Conservation (phyloP, 306 rosid species). For the Sindora glabra region DNA sequence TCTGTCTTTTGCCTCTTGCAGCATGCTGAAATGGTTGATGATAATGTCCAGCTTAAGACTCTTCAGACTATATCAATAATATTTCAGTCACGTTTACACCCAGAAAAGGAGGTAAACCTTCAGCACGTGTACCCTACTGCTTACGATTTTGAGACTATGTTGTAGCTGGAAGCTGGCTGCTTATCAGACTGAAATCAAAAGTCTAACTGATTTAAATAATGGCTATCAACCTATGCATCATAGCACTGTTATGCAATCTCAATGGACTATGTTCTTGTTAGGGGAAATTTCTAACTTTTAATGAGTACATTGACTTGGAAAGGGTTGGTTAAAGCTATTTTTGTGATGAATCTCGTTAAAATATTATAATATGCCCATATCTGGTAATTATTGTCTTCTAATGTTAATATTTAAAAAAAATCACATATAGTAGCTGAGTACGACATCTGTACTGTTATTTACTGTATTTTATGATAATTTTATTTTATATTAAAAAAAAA, state of each 20-base stretch:
- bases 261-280: neutral
- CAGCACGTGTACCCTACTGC: too few relatives aligned
- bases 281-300: neutral
- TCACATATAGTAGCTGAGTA: neutral
- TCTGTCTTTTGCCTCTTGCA: constrained; percentile 28
- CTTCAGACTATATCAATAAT: constrained; percentile 88
- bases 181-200: neutral
- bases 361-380: neutral
- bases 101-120: constrained; percentile 75
- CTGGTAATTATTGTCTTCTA: neutral
- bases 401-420: too few relatives aligned
- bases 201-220: constrained; percentile 9
- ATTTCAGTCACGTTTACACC: constrained; percentile 89
- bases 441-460: neutral
- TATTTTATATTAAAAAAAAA: too few relatives aligned
- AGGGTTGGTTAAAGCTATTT: neutral
- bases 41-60: constrained; percentile 89
- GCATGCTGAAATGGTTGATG: constrained; percentile 96
- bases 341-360: neutral
- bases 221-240: neutral
- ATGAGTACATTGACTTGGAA: neutral
- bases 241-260: neutral
- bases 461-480: too few relatives aligned
- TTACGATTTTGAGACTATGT: neutral
- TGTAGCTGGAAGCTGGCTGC: constrained; percentile 13